phyloP scores from a whole-genome alignment of 306 rosid genomes.

The Inga laurina region DNA sequence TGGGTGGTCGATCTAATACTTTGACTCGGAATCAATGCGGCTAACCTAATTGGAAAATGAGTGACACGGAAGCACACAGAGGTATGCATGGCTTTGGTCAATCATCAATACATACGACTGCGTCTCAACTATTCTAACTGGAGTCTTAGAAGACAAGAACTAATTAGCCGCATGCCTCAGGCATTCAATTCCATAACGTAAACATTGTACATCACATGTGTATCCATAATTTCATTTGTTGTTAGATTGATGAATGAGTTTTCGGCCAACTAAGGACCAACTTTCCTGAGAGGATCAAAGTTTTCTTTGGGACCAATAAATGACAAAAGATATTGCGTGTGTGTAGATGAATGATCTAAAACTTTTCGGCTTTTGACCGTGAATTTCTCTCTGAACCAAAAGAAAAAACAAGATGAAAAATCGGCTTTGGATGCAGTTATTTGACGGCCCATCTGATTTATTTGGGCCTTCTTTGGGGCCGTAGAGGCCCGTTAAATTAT shows the following conservation, averaged over 20 bases:
- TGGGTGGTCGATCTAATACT: conserved; percentile 4
- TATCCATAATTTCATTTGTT: neutral
- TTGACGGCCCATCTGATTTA: neutral
- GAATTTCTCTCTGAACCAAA: neutral
- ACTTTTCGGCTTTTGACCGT: neutral
- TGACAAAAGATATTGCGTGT: neutral
- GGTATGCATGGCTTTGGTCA: neutral
- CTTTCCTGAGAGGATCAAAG: neutral
- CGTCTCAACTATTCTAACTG: conserved; percentile 29
- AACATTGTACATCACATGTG: neutral
- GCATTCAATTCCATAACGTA: conserved; percentile 6
- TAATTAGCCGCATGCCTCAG: neutral
- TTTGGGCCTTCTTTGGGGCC: neutral
- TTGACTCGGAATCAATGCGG: neutral
- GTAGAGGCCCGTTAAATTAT: neutral
- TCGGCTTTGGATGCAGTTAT: neutral
- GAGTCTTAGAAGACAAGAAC: conserved; percentile 29
- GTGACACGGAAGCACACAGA: conserved; percentile 35
- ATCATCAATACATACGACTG: neutral
- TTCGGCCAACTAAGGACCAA: neutral
- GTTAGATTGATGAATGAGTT: neutral
- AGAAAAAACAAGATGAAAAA: neutral
- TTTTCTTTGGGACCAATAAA: neutral
- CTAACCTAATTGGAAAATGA: conserved; percentile 9
- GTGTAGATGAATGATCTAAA: neutral